Conservation (phyloP, 768 basidiomycete genomes). For the Candolleomyces aberdarensis region DNA sequence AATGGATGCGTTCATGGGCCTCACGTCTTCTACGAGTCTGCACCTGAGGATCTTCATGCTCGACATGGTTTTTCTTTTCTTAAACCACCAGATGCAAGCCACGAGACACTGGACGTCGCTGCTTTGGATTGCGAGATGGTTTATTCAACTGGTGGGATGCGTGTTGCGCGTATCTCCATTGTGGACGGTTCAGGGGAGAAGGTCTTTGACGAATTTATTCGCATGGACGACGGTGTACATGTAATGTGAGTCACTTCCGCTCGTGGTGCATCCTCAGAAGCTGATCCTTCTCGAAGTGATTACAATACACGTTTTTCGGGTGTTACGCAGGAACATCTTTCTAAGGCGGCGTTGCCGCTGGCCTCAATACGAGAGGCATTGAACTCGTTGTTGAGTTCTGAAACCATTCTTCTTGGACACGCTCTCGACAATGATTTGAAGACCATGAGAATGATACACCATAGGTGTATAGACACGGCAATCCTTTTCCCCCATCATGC, state of each 20-base stretch:
- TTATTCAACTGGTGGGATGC: conserved; percentile 90
- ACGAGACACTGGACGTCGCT: conserved; percentile 63
- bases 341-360: conserved; percentile 66
- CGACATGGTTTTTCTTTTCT: conserved; percentile 70
- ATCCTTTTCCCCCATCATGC: conserved; percentile 78
- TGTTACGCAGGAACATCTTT: conserved; percentile 55
- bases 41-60: conserved; percentile 60
- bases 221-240: conserved; percentile 77
- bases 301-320: conserved; percentile 92
- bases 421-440: conserved; percentile 93
- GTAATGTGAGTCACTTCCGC: conserved; percentile 54
- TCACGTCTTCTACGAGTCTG: conserved; percentile 88
- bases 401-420: conserved; percentile 88
- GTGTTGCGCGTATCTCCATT: conserved; percentile 86
- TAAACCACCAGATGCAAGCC: conserved; percentile 20
- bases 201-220: conserved; percentile 80
- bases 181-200: conserved; percentile 72
- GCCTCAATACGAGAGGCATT: conserved; percentile 63
- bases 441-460: conserved; percentile 85
- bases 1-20: conserved; percentile 75
- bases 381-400: conserved; percentile 64
- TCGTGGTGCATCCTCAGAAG: background rate
- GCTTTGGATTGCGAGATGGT: conserved; percentile 98
- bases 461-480: conserved; percentile 82
- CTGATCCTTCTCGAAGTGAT: conserved; percentile 51